Base-by-base conservation (phyloP, 306 rosid species). In the Pueraria montana region DNA sequence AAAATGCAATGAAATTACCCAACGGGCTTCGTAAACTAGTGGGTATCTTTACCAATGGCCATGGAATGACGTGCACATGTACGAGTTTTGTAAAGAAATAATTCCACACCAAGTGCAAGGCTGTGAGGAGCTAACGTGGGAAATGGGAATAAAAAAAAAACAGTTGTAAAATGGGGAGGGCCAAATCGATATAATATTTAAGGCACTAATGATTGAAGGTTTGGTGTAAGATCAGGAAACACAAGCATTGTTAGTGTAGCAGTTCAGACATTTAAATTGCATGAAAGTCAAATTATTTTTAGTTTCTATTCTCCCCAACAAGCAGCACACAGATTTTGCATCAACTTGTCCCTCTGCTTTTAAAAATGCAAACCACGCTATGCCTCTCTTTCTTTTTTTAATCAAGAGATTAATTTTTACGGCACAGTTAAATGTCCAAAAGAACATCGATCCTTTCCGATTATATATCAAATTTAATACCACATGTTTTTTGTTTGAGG, bases 161-260 rank as follows among this genome's bases (percentile, higher is more conserved):
- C 30, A 26, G 8, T 64, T 75, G 55, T 11, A 71, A 49, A 53
- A 32, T 75, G 34, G 24, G 45, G 64, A 26, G n/a, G 50, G 18
- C 45, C 45, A 7, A 11, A 67, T 68, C 30, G 59, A 85, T 82
- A 83, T 64, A 65, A 5, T 78, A 76, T 46, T 85, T 36, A 72
- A 77, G 64, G 40, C 50, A 36, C 81, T 83, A 82, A 89, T 90
- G 80, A 87, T 90, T 89, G 91, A 87, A 27, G 83, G 21, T 53
- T 84, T 85, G 87, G 89, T 79, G 86, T 59, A 68, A 79, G 87
- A 90, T 81, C 87, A 81, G 90, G 97, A 89, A 84, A 84, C 97
- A 90, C 72, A 50, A 30, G 79, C 80, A 53, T 83, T 23, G 64
- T 85, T 78, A 70, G 72, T 38, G 65, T 65, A 32, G 72, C 27